Evolutionary conservation across 2,329 filamentous ascomycete genomes (phyloP).

Genomic region (Diaporthe destruens): DNA sequence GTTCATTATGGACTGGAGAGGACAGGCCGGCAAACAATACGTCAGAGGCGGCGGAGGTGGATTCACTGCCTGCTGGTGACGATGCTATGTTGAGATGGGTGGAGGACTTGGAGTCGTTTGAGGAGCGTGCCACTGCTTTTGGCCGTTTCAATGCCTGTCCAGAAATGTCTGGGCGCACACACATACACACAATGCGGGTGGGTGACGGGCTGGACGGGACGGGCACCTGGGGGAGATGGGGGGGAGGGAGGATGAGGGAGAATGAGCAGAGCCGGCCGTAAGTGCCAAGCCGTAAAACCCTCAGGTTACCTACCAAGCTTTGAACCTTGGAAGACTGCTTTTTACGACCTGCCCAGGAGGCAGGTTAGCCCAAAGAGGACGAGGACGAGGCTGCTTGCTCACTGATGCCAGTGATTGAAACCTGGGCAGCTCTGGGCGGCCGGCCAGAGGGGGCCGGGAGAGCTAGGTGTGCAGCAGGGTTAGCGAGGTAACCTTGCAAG

Average conservation of each 20-base stretch:
- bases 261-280: background rate
- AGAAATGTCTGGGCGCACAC: slow-evolving; percentile 6
- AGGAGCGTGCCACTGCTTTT: slow-evolving; percentile 33
- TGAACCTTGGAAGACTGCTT: background rate
- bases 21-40: slow-evolving; percentile 34
- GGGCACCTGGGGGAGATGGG: background rate
- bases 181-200: slow-evolving; percentile 15
- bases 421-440: slow-evolving; percentile 21
- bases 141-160: slow-evolving; percentile 35
- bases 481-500: slow-evolving; percentile 19
- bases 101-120: slow-evolving; percentile 11
- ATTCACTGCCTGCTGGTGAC: slow-evolving; percentile 23
- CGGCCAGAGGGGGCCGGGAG: slow-evolving; percentile 3
- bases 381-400: background rate
- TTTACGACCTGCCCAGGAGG: background rate
- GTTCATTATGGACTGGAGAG: slow-evolving; percentile 38
- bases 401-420: slow-evolving; percentile 25
- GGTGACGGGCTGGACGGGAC: slow-evolving; percentile 12
- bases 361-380: background rate
- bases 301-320: background rate
- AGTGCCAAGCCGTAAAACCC: slow-evolving; percentile 12
- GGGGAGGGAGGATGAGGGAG: background rate
- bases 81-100: slow-evolving; percentile 37
- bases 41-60: slow-evolving; percentile 19
- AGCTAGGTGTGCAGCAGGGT: background rate